Conservation (phyloP, 2,329 filamentous ascomycete species). For the Zarea fungicola region DNA sequence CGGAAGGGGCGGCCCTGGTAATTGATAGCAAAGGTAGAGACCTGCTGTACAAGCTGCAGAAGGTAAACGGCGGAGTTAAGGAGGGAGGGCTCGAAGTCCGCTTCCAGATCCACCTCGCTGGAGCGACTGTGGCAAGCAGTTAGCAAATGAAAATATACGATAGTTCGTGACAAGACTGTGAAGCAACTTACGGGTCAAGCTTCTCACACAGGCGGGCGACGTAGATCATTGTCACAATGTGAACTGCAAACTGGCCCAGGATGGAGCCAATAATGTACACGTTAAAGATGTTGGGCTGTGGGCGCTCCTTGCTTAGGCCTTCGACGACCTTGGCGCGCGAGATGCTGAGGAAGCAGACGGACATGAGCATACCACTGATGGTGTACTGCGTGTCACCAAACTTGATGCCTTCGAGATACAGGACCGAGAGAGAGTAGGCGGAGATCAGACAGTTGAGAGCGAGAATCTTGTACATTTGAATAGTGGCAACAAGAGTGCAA, state of each 20-base stretch:
- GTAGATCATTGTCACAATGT: conserved; percentile 91
- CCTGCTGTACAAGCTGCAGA: conserved; percentile 95
- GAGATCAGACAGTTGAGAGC: conserved; percentile 97
- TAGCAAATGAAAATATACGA: too few relatives aligned
- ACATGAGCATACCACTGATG: conserved; percentile 99
- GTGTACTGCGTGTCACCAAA: conserved; percentile 98
- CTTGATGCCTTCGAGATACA: conserved; percentile 98
- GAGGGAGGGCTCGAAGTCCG: conserved; percentile 87
- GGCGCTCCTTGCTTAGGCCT: conserved; percentile 90
- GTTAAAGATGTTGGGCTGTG: conserved; percentile 98
- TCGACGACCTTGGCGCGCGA: conserved; percentile 97
- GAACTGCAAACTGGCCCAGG: conserved; percentile 92
- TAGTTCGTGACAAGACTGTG: background rate
- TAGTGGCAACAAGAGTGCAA: conserved; percentile 95
- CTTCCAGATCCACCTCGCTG: conserved; percentile 76
- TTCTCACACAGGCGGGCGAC: conserved; percentile 83
- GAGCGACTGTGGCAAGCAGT: conserved; percentile 44
- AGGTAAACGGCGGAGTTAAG: conserved; percentile 97
- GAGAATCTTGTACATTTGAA: conserved; percentile 99
- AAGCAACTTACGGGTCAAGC: conserved; percentile 68
- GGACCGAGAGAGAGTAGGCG: conserved; percentile 91
- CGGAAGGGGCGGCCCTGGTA: conserved; percentile 98
- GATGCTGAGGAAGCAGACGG: conserved; percentile 96
- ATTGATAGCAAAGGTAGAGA: conserved; percentile 98
- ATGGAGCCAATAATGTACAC: conserved; percentile 98